Base-by-base conservation (phyloP, 2,329 filamentous ascomycete genomes). In the Phialemonium atrogriseum region DNA sequence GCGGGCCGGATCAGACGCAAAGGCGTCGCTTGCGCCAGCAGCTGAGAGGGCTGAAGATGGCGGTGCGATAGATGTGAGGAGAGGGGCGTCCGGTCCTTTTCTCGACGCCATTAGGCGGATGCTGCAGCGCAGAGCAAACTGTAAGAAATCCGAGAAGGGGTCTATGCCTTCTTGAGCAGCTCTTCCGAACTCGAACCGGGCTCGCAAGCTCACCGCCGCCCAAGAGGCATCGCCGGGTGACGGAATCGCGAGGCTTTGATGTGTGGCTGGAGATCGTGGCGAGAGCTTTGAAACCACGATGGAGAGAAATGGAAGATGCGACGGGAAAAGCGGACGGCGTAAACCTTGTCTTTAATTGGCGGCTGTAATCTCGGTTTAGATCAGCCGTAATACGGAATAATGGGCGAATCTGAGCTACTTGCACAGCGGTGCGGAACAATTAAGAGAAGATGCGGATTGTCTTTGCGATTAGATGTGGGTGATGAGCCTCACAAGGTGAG, bases 31-130 rank as follows among this genome's bases (percentile, higher is more conserved):
- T 37, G 56, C 47, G 36, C 55, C 47, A 40, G 55, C 45, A 35
- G 54, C 48, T 30, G 52, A 10, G 11, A 20, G 42, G 27, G 58
- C 52, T 36, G 54, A 44, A 42, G 55, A 48, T 40, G 60, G 46
- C 27, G 47, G 45, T 36, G 55, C 49, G 24, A 54, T 45, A 28
- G 53, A 47, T 29, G 55, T 44, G 40, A 51, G 49, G 46, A 56
- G 58, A 51, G 66, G 59, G 52, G 62, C 56, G 56, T 70, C 66
- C 45, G 66, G 57, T 50, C 60, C 65, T 48, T 65, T 62, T 50
- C 69, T 66, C 43, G 69, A 67, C 54, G 68, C 66, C 70, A 75
- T 75, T 59, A 45, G 44, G 44, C 21, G n/a, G n/a, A n/a, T n/a
- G n/a, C n/a, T n/a, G n/a, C n/a, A n/a, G n/a, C n/a, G n/a, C n/a